Conservation (phyloP, 768 basidiomycete genomes). For the Paxillus involutus region DNA sequence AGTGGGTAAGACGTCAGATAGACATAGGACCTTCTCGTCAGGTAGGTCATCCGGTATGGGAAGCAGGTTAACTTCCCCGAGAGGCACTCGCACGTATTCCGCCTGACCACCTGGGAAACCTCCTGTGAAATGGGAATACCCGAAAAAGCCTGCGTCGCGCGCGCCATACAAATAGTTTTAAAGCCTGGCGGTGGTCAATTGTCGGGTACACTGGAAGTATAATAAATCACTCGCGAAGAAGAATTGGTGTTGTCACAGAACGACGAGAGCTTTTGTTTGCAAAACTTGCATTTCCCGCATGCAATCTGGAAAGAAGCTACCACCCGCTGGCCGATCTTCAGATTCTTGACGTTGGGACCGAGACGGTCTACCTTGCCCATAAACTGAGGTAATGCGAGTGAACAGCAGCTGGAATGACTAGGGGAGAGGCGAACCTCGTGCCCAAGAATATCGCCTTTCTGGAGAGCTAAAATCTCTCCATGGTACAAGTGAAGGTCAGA, state of each 20-base stretch:
- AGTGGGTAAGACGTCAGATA: slow-evolving; percentile 67
- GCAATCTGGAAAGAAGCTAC: slow-evolving; percentile 81
- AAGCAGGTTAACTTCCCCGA: slow-evolving; percentile 70
- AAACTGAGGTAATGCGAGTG: slow-evolving; percentile 35
- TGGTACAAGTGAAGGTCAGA: slow-evolving; percentile 59
- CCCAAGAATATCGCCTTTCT: slow-evolving; percentile 75
- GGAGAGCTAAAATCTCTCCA: slow-evolving; percentile 65
- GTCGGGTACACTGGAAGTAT: background rate
- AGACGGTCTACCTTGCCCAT: slow-evolving; percentile 70
- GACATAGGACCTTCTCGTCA: slow-evolving; percentile 59
- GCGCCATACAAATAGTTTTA: slow-evolving; percentile 64
- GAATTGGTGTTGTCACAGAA: slow-evolving; percentile 76
- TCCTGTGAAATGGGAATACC: slow-evolving; percentile 70
- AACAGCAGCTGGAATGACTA: background rate
- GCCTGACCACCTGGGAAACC: slow-evolving; percentile 58
- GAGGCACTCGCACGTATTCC: slow-evolving; percentile 71
- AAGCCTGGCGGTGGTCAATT: slow-evolving; percentile 33
- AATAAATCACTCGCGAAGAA: slow-evolving; percentile 45
- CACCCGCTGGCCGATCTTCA: slow-evolving; percentile 66
- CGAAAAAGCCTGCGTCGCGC: slow-evolving; percentile 70
- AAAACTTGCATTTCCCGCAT: slow-evolving; percentile 71
- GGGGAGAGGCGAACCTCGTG: slow-evolving; percentile 48
- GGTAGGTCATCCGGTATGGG: slow-evolving; percentile 64
- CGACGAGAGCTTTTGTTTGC: slow-evolving; percentile 69
- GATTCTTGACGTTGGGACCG: slow-evolving; percentile 61